phyloP scores from a whole-genome alignment of 2,329 filamentous ascomycete genomes.

The Fusarium proliferatum region DNA sequence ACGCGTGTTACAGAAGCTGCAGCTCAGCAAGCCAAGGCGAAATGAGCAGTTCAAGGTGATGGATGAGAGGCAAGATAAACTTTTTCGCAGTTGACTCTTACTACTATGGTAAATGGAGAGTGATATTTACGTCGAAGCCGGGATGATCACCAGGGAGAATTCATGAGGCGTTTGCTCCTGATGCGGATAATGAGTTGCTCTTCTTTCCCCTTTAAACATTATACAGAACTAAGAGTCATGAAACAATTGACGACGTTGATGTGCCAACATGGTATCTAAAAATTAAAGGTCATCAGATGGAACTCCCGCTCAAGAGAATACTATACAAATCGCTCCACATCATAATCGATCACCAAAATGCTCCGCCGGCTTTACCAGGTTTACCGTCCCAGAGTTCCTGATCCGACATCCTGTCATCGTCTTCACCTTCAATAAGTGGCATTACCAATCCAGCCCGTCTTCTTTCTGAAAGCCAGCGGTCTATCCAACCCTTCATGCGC shows the following conservation, averaged over 20 bases:
- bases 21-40: conserved; percentile 67
- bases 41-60: conserved; percentile 49
- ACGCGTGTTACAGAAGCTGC: conserved; percentile 60
- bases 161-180: conserved; percentile 45
- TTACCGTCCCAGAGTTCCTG: conserved; percentile 54
- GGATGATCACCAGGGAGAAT: conserved; percentile 32
- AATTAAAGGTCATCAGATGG: not conserved
- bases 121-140: conserved; percentile 30
- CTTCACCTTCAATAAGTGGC: conserved; percentile 55
- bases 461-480: conserved; percentile 70
- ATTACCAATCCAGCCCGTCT: conserved; percentile 64
- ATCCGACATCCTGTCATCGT: conserved; percentile 46
- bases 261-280: not conserved
- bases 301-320: not conserved
- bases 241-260: not conserved
- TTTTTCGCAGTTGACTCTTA: conserved; percentile 7
- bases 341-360: conserved; percentile 51
- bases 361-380: conserved; percentile 51
- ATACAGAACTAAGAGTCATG: not conserved
- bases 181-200: conserved; percentile 45
- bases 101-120: not conserved
- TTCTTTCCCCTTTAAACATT: conserved; percentile 22
- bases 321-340: not conserved
- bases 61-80: conserved; percentile 8
- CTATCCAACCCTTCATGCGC: conserved; percentile 73